These are phyloP conservation scores for Asterophora lycoperdoides DNA, from an alignment of 768 basidiomycete genomes.

Conservation along the genomic window DNA sequence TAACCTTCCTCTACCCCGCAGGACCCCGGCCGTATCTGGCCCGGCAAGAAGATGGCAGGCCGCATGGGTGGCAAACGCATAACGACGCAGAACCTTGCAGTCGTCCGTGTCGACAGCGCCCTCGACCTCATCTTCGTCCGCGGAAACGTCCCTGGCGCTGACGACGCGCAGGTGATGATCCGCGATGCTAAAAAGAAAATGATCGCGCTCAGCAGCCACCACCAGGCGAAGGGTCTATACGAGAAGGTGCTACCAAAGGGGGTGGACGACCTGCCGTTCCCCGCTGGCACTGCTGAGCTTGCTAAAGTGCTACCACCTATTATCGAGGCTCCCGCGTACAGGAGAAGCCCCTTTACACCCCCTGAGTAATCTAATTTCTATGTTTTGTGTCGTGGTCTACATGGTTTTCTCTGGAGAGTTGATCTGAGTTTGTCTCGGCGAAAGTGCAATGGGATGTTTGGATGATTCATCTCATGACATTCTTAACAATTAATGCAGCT, in stretches of 20 bases:
- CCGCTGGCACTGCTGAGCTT: slow-evolving; percentile 79
- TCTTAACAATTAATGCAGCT: too few relatives aligned
- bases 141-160: slow-evolving; percentile 87
- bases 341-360: slow-evolving; percentile 76
- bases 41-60: slow-evolving; percentile 98
- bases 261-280: slow-evolving; percentile 85
- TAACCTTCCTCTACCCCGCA: slow-evolving; percentile 26
- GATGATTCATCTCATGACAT: too few relatives aligned
- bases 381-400: neutral
- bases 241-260: slow-evolving; percentile 80
- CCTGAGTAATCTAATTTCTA: slow-evolving; percentile 42
- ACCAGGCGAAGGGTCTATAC: slow-evolving; percentile 66
- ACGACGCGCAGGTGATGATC: slow-evolving; percentile 82
- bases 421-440: neutral
- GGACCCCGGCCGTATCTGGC: slow-evolving; percentile 95
- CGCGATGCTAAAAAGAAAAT: slow-evolving; percentile 90
- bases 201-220: slow-evolving; percentile 52
- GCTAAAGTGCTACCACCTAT: slow-evolving; percentile 62
- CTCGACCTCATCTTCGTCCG: slow-evolving; percentile 89
- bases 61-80: slow-evolving; percentile 80
- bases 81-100: slow-evolving; percentile 84
- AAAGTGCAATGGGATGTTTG: too few relatives aligned
- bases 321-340: slow-evolving; percentile 68
- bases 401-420: neutral
- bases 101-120: slow-evolving; percentile 80